Evolutionary conservation across 2,329 filamentous ascomycete genomes (phyloP), one percentile per base, ranked within the genome.

Genomic region (Cryphonectria parasitica): DNA sequence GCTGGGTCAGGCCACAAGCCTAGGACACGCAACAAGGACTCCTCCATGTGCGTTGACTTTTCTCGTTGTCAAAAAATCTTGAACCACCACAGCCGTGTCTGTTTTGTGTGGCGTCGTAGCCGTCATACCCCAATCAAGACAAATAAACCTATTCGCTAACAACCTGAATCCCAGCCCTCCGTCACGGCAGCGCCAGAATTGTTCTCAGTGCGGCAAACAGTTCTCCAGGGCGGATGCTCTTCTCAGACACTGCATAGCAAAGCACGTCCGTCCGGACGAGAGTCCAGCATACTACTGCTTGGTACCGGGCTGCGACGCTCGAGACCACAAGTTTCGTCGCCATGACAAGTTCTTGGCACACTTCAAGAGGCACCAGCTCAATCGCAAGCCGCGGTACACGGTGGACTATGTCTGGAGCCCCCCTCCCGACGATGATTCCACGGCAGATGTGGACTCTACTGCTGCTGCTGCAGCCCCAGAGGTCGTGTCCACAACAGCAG

Each of bases 221-320:
- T 58, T 58, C 54, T 58, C 54, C 25, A 58, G 54, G 54, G 25
- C 28, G 13, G 54, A 58, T 34, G 54, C 54, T 34, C 54, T 58
- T 15, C 25, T 58, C 25, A 58, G 54, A 31, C 54, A 58, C 25
- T 58, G 54, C 28, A 31, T 31, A 34, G 54, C 54, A 34, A 58
- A 58, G 28, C 54, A 58, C 25, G 54, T 58, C 13, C 5, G 28
- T 13, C 25, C 17, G 5, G 54, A 58, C 19, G 54, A 58, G 54
- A 31, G 17, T 13, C 54, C 54, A n/a, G 54, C 25, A 1, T 58
- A 31, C 54, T 28, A 58, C 25, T 58, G 54, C 25, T 6, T 58
- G 25, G 25, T 58, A 2, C 54, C 54, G 11, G 25, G 54, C 15
- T 58, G 54, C 54, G 54, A 31, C 54, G 54, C 54, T 6, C 25